Base-by-base conservation (phyloP, 2,329 filamentous ascomycete genomes). In the Polychaeton citri region DNA sequence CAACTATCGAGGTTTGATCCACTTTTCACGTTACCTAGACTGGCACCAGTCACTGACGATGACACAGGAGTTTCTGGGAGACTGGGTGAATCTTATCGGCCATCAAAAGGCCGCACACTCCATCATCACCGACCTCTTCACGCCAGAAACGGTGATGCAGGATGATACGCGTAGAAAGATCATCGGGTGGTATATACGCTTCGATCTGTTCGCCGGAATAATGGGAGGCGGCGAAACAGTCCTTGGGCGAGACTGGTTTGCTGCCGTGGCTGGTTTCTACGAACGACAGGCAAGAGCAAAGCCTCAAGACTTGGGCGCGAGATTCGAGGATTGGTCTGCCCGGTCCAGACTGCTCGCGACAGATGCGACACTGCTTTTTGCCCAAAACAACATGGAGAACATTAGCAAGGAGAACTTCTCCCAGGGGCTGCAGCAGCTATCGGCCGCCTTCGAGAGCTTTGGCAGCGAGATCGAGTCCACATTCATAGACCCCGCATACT, bases 1-100 rank as follows among this genome's bases (percentile, higher is more conserved):
- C 87, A 37, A 92, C 84, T 3, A 90, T 95, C 38, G 90, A 98
- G 73, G 86, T 92, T 67, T n/a, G n/a, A n/a, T n/a, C n/a, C n/a
- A n/a, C n/a, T n/a, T n/a, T n/a, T n/a, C n/a, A n/a, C n/a, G n/a
- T n/a, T n/a, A n/a, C n/a, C n/a, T n/a, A n/a, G n/a, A n/a, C n/a
- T n/a, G n/a, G n/a, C n/a, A n/a, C n/a, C n/a, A n/a, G 12, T 17
- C 24, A 28, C 39, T 45, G 15, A 38, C 35, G 19, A 21, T 33
- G 31, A 18, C 35, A 31, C 50, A 94, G 85, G 90, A 96, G 61
- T 92, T 86, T 50, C 69, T 96, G 32, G 90, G 90, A 9, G 90
- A 98, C 54, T 96, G 86, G 86, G 76, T 92, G 36, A 95, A 92
- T 50, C 67, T 96, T 12, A 79, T 90, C 60, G 83, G 86, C 16